Percentiles rank a stretch among this genome's conserved stretches.
Conservation (phyloP, 805 yeast species). For the Wickerhamomyces xylosicus region DNA sequence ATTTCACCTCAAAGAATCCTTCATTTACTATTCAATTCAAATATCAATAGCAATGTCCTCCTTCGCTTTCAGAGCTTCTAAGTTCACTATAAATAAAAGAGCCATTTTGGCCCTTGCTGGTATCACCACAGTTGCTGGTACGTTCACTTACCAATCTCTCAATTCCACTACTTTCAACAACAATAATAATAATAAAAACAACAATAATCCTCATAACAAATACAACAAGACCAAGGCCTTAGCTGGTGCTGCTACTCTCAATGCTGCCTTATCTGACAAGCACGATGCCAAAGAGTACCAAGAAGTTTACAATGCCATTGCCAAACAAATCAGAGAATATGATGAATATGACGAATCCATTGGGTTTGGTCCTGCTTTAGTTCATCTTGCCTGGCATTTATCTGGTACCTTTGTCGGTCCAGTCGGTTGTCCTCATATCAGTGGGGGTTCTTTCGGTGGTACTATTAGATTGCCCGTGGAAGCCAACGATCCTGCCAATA, state of each 20-base stretch:
- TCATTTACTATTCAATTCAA: no score
- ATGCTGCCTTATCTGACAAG: conserved; percentile 23
- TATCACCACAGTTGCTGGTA: conserved; percentile 22
- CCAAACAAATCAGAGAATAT: conserved; percentile 41
- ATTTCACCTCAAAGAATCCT: no score
- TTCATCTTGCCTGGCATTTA: conserved; percentile 81
- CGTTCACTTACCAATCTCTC: conserved; percentile 3
- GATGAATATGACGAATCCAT: conserved; percentile 55
- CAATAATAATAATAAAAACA: conserved; percentile 8
- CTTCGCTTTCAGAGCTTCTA: background rate
- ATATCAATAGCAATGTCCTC: background rate
- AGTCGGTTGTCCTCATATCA: conserved; percentile 25
- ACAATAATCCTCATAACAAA: conserved; percentile 13
- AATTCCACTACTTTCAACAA: conserved; percentile 13
- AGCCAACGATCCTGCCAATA: conserved; percentile 41
- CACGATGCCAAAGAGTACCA: conserved; percentile 43
- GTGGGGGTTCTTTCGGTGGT: conserved; percentile 66
- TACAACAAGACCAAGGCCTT: conserved; percentile 18
- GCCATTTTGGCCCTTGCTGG: conserved; percentile 17
- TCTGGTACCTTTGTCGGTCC: conserved; percentile 60
- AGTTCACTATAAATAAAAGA: conserved; percentile 2
- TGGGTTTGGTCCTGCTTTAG: conserved; percentile 66
- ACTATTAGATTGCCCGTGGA: conserved; percentile 49
- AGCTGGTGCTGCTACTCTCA: conserved; percentile 26
- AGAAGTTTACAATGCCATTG: conserved; percentile 65